These are phyloP conservation scores for Globisporangium alternatum DNA, from an alignment of 352 stramenopile species.

Conservation along the genomic window DNA sequence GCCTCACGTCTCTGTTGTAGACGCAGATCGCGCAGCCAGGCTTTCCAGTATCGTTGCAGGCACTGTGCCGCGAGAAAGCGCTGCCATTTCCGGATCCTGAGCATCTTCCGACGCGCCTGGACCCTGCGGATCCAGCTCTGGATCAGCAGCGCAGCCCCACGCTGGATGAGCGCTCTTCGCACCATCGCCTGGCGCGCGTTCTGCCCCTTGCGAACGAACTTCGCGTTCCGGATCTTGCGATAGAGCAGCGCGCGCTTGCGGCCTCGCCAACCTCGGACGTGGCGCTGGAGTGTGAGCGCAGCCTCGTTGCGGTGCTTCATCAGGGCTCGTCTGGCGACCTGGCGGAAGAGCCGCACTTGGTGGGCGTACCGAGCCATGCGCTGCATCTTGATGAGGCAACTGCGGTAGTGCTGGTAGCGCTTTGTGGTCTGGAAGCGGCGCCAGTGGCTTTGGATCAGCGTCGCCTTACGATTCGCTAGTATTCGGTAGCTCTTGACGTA, in stretches of 20 bases:
- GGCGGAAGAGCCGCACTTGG: slow-evolving; percentile 24
- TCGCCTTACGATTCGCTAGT: slow-evolving; percentile 20
- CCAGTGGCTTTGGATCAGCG: slow-evolving; percentile 48
- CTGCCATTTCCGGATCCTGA: slow-evolving; percentile 43
- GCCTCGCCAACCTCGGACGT: slow-evolving; percentile 44
- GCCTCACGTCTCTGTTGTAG: slow-evolving; percentile 31
- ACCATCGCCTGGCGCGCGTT: slow-evolving; percentile 49
- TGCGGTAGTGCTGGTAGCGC: slow-evolving; percentile 26
- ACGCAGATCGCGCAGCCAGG: slow-evolving; percentile 41
- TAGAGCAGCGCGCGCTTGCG: slow-evolving; percentile 53
- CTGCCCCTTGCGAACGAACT: slow-evolving; percentile 45
- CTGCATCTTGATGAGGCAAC: slow-evolving; percentile 38
- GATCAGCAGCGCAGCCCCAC: slow-evolving; percentile 40
- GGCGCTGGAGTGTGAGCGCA: slow-evolving; percentile 37
- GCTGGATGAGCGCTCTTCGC: slow-evolving; percentile 41
- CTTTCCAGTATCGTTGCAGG: slow-evolving; percentile 50
- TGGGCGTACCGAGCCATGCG: slow-evolving; percentile 38
- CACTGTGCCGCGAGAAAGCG: slow-evolving; percentile 38
- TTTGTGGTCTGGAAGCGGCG: slow-evolving; percentile 18
- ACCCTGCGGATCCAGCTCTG: slow-evolving; percentile 50
- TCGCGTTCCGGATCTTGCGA: slow-evolving; percentile 62
- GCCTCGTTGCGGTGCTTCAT: slow-evolving; percentile 28
- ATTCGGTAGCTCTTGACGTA: slow-evolving; percentile 29
- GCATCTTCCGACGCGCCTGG: slow-evolving; percentile 34
- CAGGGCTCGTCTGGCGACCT: slow-evolving; percentile 26